Percentiles rank a stretch among this genome's conserved stretches.
Conservation (phyloP, 768 basidiomycete species). For the Mycena galericulata region DNA sequence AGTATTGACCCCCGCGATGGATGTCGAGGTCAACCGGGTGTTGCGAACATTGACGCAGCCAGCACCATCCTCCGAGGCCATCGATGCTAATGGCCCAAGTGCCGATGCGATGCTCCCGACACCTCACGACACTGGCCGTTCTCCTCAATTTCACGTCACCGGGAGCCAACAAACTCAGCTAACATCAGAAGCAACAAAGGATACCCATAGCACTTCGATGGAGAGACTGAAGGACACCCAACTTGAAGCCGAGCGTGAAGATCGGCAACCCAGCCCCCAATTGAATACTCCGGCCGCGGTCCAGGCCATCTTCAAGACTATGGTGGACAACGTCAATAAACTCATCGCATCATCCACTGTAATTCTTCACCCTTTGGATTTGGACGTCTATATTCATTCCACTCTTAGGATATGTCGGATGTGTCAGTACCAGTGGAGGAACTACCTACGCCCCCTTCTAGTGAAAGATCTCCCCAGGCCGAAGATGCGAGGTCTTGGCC, state of each 20-base stretch:
- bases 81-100: not conserved
- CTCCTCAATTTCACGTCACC: not conserved
- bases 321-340: constrained; percentile 19
- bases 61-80: not conserved
- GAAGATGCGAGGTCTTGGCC: not conserved
- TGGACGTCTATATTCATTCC: not conserved
- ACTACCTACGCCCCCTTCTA: not conserved
- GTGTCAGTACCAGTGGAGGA: not conserved
- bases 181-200: not conserved
- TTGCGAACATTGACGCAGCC: constrained; percentile 12
- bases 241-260: not conserved
- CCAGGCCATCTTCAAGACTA: constrained; percentile 6
- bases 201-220: not conserved
- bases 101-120: constrained; percentile 2
- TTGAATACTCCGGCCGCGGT: not conserved
- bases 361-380: not conserved
- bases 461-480: not conserved
- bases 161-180: not conserved
- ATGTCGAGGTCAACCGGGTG: constrained; percentile 23
- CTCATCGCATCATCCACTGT: constrained; percentile 12
- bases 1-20: constrained; percentile 1
- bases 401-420: constrained; percentile 5
- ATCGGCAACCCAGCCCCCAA: not conserved
- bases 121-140: not conserved
- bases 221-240: not conserved